These are phyloP conservation scores for Angophora floribunda DNA, from an alignment of 345 rosid species.

Conservation along the genomic window DNA sequence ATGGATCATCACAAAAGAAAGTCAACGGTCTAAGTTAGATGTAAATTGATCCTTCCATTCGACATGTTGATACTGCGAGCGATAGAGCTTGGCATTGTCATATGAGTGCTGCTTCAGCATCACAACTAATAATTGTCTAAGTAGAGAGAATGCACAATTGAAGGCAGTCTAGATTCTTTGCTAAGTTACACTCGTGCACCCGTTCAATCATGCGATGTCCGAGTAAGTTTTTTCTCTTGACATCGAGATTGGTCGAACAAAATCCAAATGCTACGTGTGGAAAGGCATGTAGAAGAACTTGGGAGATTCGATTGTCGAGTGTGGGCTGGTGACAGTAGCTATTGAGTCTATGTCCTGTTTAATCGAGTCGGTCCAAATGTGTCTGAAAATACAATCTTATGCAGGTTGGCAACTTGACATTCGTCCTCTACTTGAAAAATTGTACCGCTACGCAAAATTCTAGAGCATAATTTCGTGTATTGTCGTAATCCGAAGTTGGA, in stretches of 20 bases:
- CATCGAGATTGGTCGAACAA: neutral
- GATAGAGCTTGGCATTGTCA: neutral
- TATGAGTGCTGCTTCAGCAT: neutral
- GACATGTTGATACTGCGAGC: neutral
- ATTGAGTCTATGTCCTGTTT: neutral
- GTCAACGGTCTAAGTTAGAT: neutral
- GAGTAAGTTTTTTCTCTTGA: neutral
- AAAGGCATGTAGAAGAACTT: neutral
- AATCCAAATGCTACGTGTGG: neutral
- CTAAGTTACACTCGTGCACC: neutral
- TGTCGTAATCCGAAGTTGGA: neutral
- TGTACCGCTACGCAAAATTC: neutral
- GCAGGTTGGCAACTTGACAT: neutral
- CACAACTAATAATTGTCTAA: neutral
- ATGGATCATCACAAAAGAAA: neutral
- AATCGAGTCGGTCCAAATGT: neutral
- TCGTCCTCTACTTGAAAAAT: neutral
- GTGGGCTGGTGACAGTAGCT: neutral
- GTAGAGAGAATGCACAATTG: neutral
- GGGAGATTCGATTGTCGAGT: neutral
- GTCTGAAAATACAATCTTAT: neutral
- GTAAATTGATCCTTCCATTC: neutral
- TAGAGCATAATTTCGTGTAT: neutral
- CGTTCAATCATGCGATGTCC: neutral
- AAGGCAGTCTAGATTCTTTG: neutral